Evolutionary conservation across 78 protist genomes (phyloP).

Genomic region (Ministeria vibrans): DNA sequence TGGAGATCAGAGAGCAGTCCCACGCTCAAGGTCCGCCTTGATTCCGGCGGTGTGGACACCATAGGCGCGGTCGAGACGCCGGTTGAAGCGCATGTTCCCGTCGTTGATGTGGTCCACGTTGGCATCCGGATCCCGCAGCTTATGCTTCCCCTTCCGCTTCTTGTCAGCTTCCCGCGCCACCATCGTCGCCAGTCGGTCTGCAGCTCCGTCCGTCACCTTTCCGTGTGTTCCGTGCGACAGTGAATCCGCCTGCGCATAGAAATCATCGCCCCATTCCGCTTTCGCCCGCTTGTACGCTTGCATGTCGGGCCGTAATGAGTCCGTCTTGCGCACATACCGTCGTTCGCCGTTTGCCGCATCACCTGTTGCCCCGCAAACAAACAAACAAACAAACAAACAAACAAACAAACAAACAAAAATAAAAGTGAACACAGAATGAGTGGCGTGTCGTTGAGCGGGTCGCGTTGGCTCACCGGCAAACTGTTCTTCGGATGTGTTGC

Average conservation of each 20-base stretch:
- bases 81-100: slow-evolving; percentile 58
- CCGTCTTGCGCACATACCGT: too few species aligned
- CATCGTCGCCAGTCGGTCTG: background rate
- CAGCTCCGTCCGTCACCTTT: background rate
- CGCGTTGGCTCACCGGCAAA: too few species aligned
- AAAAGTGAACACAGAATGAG: too few species aligned
- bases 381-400: too few species aligned
- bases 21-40: slow-evolving; percentile 72
- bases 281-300: background rate
- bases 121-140: slow-evolving; percentile 32
- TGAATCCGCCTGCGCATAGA: background rate
- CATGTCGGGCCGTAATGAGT: background rate
- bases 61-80: slow-evolving; percentile 44
- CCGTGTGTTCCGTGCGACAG: background rate
- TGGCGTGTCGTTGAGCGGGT: too few species aligned
- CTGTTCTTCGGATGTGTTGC: too few species aligned
- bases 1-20: slow-evolving; percentile 75
- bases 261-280: background rate
- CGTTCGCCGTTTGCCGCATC: too few species aligned
- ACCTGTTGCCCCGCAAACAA: too few species aligned
- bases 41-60: slow-evolving; percentile 70
- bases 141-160: too few species aligned
- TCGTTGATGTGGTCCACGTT: slow-evolving; percentile 76
- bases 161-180: too few species aligned
- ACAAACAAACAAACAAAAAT: too few species aligned